phyloP scores from a whole-genome alignment of 306 rosid species.

The Inga laurina region DNA sequence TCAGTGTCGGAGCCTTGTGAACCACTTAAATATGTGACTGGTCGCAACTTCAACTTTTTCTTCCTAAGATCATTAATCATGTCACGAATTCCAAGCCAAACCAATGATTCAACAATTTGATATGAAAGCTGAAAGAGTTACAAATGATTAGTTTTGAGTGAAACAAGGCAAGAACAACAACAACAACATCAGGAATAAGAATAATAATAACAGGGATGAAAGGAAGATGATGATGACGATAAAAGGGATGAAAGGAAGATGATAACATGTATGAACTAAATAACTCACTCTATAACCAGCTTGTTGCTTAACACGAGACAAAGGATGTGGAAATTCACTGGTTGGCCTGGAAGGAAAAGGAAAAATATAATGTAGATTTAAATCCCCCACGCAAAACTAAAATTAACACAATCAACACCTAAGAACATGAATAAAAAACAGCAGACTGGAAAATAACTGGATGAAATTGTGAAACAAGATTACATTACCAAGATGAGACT shows the following conservation, averaged over 20 bases:
- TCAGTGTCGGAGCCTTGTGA: constrained; percentile 90
- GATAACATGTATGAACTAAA: constrained; percentile 17
- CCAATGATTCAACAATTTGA: constrained; percentile 96
- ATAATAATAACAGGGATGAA: too few species aligned
- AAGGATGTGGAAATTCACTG: constrained; percentile 97
- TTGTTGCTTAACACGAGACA: constrained; percentile 95
- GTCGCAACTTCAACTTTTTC: constrained; percentile 88
- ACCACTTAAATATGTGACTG: constrained; percentile 98
- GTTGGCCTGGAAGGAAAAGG: constrained; percentile 75
- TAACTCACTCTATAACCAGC: constrained; percentile 92
- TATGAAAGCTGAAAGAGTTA: constrained; percentile 77
- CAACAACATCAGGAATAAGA: too few species aligned
- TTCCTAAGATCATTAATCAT: constrained; percentile 97
- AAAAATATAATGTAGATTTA: constrained; percentile 32
- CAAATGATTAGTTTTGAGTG: constrained; percentile 24
- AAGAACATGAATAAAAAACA: constrained; percentile 16
- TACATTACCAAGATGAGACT: constrained; percentile 67
- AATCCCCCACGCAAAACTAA: constrained; percentile 22
- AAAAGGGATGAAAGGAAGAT: constrained; percentile 16
- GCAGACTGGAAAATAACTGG: background rate
- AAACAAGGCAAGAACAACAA: background rate
- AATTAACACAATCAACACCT: constrained; percentile 7
- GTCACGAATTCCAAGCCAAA: constrained; percentile 99
- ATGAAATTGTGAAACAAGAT: constrained; percentile 35
- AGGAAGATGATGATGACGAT: background rate